A percentile compares a stretch with the other conserved stretches of the same genome.
Evolutionary conservation across 2,329 filamentous ascomycete genomes (phyloP).

Genomic region (Nigrospora osmanthi): DNA sequence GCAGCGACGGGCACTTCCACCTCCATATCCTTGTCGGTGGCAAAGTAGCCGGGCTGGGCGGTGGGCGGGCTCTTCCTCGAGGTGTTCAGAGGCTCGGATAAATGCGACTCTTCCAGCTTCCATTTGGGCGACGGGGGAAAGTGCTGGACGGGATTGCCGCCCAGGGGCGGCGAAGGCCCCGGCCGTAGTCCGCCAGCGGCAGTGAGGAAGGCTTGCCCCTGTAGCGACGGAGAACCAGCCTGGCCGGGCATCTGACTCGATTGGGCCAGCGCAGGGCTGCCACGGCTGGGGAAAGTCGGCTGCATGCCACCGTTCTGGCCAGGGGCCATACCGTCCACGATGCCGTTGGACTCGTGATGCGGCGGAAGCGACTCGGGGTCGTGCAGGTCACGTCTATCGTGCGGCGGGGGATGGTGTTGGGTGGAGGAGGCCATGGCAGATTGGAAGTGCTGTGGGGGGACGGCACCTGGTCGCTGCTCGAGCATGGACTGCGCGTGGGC

Average conservation of each 20-base stretch:
- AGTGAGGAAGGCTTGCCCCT: conserved; percentile 15
- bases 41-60: conserved; percentile 24
- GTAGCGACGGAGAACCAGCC: conserved; percentile 6
- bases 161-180: conserved; percentile 8
- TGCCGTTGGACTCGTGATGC: too few relatives aligned
- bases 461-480: too few relatives aligned
- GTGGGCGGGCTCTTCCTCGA: conserved; percentile 22
- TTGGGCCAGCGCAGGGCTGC: conserved; percentile 1
- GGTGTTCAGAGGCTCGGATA: conserved; percentile 39
- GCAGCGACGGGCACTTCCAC: conserved; percentile 9
- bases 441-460: too few relatives aligned
- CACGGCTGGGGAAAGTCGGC: not conserved
- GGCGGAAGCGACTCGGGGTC: too few relatives aligned
- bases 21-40: conserved; percentile 45
- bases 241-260: conserved; percentile 11
- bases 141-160: conserved; percentile 29
- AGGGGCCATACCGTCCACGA: too few relatives aligned
- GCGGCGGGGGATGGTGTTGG: too few relatives aligned
- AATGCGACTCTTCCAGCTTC: conserved; percentile 47
- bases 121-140: conserved; percentile 37
- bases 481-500: too few relatives aligned
- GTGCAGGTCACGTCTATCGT: too few relatives aligned
- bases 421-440: too few relatives aligned
- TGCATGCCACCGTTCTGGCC: too few relatives aligned
- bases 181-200: conserved; percentile 4